phyloP scores from a whole-genome alignment of 2,329 filamentous ascomycete species.

The Pseudocercospora musae region DNA sequence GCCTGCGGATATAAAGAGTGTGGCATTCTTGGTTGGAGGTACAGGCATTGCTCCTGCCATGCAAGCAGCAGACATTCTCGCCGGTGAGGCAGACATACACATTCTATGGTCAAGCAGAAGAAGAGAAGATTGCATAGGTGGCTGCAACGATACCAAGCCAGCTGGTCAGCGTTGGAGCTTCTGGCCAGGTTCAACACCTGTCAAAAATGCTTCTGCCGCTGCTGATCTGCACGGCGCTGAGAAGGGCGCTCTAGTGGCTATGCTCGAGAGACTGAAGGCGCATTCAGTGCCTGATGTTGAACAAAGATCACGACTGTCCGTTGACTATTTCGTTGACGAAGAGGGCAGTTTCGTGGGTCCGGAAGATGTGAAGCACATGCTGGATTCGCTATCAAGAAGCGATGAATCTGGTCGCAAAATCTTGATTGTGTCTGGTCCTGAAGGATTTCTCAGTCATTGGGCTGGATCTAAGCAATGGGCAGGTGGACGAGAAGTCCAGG shows the following conservation, averaged over 20 bases:
- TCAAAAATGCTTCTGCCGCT: conserved; percentile 3
- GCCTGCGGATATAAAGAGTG: conserved; percentile 50
- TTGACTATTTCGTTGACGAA: conserved; percentile 80
- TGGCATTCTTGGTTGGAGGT: conserved; percentile 86
- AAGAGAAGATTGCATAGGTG: conserved; percentile 63
- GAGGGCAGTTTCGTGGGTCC: conserved; percentile 64
- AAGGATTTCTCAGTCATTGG: conserved; percentile 79
- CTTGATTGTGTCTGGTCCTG: conserved; percentile 83
- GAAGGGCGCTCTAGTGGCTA: conserved; percentile 54
- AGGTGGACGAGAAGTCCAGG: conserved; percentile 70
- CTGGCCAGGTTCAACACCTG: conserved; percentile 2
- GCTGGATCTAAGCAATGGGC: conserved; percentile 78
- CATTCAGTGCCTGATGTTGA: conserved; percentile 3
- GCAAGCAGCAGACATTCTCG: conserved; percentile 64
- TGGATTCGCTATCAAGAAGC: conserved; percentile 23
- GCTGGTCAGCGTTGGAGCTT: conserved; percentile 18
- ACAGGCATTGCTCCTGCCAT: conserved; percentile 89
- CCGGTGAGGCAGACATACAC: conserved; percentile 54
- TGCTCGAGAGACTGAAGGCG: conserved; percentile 60
- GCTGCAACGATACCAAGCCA: conserved; percentile 49
- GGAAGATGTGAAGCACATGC: conserved; percentile 35
- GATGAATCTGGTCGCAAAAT: conserved; percentile 53
- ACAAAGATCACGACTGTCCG: conserved; percentile 46
- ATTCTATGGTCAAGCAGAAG: conserved; percentile 80
- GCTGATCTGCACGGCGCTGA: conserved; percentile 22